These are phyloP conservation scores for Akanthomyces dipterigenus DNA, from an alignment of 2,329 filamentous ascomycete species.

Conservation along the genomic window DNA sequence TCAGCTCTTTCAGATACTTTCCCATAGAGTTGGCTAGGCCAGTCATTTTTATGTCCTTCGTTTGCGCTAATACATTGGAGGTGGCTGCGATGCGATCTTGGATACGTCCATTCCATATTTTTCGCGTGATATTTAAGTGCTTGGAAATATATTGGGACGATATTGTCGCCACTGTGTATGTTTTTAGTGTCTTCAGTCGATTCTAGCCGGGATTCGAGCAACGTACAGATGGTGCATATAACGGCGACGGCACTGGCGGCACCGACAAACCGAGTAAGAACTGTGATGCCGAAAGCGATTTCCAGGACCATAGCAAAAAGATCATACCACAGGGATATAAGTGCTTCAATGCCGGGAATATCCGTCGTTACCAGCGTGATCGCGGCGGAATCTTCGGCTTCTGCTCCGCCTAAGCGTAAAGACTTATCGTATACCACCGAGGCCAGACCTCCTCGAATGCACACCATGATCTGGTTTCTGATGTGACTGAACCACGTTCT, in stretches of 20 bases:
- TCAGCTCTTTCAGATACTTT: neutral
- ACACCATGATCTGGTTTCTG: neutral
- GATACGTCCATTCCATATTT: constrained; percentile 1
- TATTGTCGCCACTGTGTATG: neutral
- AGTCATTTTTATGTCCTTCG: too few relatives aligned
- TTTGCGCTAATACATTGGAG: constrained; percentile 4
- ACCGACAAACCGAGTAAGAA: neutral
- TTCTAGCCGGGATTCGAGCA: neutral
- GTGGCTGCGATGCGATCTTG: neutral
- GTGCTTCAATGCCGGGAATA: neutral
- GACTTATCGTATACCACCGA: constrained; percentile 1
- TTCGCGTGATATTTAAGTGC: neutral
- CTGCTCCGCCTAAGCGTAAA: neutral
- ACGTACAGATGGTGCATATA: neutral
- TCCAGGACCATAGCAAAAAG: neutral
- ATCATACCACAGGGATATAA: neutral
- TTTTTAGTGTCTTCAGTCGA: neutral
- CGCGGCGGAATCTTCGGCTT: neutral
- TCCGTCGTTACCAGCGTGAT: neutral
- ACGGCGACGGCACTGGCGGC: neutral
- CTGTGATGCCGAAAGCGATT: neutral
- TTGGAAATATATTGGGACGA: neutral
- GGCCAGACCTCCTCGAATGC: neutral
- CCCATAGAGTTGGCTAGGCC: neutral
- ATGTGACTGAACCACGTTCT: neutral